Evolutionary conservation across 495 filamentous ascomycete species (phyloP).

Genomic region (Elaphomyces granulatus): DNA sequence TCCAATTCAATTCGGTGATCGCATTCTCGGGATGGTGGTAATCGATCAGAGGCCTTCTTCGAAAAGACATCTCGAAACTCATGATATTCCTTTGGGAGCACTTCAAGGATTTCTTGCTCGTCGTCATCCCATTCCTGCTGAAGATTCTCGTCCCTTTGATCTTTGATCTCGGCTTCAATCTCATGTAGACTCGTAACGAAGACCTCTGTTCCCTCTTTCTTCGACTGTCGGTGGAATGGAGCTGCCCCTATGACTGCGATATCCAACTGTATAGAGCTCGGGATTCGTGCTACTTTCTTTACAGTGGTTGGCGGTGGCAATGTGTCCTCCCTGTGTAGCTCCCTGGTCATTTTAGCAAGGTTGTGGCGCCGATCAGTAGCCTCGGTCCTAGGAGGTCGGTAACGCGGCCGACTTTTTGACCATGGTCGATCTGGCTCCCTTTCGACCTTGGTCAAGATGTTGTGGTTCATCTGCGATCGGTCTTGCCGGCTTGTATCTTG

Average conservation of each 20-base stretch:
- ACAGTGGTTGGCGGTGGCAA: too few species aligned
- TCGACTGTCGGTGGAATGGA: neutral
- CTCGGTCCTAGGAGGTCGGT: too few species aligned
- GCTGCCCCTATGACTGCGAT: neutral
- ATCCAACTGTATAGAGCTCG: too few species aligned
- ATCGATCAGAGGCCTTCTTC: neutral
- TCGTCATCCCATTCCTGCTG: neutral
- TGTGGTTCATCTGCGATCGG: too few species aligned
- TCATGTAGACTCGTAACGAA: slow-evolving; percentile 2
- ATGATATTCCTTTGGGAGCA: slow-evolving; percentile 2
- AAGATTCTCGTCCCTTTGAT: neutral
- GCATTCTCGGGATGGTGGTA: slow-evolving; percentile 3
- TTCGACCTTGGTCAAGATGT: too few species aligned
- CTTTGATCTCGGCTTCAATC: neutral
- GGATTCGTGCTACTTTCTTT: too few species aligned
- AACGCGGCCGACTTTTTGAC: too few species aligned
- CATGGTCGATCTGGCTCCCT: too few species aligned
- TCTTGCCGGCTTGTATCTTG: too few species aligned
- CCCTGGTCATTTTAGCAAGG: too few species aligned
- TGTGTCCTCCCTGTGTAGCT: too few species aligned
- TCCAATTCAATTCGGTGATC: slow-evolving; percentile 6
- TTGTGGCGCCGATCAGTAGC: too few species aligned
- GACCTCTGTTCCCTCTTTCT: neutral
- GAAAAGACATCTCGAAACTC: slow-evolving; percentile 1
- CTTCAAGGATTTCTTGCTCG: neutral